Percentiles rank a stretch among this genome's conserved stretches.
phyloP scores from a whole-genome alignment of 495 filamentous ascomycete genomes.

The Tuber microsphaerosporum region DNA sequence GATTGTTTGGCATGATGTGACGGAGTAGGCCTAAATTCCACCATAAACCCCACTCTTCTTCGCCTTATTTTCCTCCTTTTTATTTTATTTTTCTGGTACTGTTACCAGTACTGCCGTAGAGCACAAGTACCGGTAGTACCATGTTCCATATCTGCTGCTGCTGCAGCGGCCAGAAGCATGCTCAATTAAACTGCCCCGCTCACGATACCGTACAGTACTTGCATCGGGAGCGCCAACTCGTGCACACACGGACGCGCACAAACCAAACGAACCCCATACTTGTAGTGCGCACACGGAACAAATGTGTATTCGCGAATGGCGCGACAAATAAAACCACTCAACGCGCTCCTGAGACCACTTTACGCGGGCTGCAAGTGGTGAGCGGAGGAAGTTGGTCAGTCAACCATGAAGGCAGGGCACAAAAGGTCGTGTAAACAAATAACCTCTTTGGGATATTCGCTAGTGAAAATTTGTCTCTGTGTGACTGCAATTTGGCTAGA shows the following conservation, averaged over 20 bases:
- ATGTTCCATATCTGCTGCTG: neutral
- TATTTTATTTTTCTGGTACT: neutral
- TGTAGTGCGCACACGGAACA: neutral
- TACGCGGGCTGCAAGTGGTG: neutral
- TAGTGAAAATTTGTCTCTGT: neutral
- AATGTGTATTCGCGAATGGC: neutral
- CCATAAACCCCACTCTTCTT: neutral
- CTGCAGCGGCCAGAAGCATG: neutral
- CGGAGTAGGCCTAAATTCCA: neutral
- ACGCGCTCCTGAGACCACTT: neutral
- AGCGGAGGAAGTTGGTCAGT: neutral
- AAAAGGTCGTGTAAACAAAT: neutral
- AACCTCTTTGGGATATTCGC: neutral
- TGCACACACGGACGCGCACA: neutral
- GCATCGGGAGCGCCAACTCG: neutral
- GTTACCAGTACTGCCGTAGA: accelerated
- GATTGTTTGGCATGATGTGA: neutral
- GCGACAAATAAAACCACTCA: neutral
- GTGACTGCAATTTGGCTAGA: neutral
- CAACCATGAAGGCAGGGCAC: neutral
- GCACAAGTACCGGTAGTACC: neutral
- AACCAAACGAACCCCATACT: neutral
- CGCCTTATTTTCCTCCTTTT: neutral
- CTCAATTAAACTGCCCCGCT: neutral
- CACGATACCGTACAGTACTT: neutral